Percentiles rank a stretch among this genome's conserved stretches.
phyloP scores from a whole-genome alignment of 139 green algal genomes.

The Picochlorum sp. region DNA sequence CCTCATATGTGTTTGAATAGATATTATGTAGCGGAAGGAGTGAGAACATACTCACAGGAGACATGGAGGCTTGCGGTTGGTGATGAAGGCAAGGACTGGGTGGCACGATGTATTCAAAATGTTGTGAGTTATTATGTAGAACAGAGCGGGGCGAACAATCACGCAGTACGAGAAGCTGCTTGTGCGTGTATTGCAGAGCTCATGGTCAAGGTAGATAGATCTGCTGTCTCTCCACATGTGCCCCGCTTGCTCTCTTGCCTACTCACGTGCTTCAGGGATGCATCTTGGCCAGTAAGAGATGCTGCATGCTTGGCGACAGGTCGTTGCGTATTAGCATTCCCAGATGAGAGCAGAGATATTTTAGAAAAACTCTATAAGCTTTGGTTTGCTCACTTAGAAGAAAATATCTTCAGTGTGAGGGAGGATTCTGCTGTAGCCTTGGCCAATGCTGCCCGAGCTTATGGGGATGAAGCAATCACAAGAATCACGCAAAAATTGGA shows the following conservation, averaged over 20 bases:
- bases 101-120: constrained; percentile 36
- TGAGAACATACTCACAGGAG: constrained; percentile 63
- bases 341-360: constrained; percentile 32
- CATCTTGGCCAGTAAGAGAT: constrained; percentile 71
- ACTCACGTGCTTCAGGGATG: constrained; percentile 70
- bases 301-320: constrained; percentile 36
- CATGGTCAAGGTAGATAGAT: constrained; percentile 65
- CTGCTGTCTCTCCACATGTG: constrained; percentile 54
- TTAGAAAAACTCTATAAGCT: constrained; percentile 56
- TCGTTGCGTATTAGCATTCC: constrained; percentile 52
- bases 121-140: constrained; percentile 68
- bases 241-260: constrained; percentile 56
- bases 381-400: constrained; percentile 76
- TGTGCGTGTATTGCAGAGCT: constrained; percentile 90
- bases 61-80: constrained; percentile 73
- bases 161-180: constrained; percentile 77
- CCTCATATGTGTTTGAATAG: constrained; percentile 88
- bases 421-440: constrained; percentile 64
- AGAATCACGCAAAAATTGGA: constrained; percentile 29
- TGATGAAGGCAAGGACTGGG: constrained; percentile 39
- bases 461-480: constrained; percentile 34
- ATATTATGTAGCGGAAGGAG: constrained; percentile 88
- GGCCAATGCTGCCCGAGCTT: constrained; percentile 36
- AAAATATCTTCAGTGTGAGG: constrained; percentile 83
- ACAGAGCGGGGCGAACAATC: constrained; percentile 74